phyloP scores from a whole-genome alignment of 305 asterid genomes.

The Fraxinus albicans region DNA sequence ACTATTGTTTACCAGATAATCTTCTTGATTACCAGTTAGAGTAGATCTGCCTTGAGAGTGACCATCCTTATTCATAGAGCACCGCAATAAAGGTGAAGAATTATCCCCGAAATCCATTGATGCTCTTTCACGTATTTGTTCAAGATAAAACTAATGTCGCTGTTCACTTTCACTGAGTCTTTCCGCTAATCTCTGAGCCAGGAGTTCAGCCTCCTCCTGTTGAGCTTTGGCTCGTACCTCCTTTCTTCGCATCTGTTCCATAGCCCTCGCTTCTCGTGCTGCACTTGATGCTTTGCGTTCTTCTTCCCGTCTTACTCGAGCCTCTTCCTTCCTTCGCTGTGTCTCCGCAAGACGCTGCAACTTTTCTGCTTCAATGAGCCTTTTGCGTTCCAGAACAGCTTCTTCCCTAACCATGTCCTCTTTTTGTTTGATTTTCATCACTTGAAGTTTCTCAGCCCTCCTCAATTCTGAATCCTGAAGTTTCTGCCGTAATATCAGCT shows the following conservation, averaged over 20 bases:
- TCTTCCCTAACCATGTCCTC: conserved; percentile 98
- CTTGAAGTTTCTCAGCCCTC: conserved; percentile 93
- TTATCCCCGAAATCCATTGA: conserved; percentile 99
- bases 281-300: conserved; percentile 97
- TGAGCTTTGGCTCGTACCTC: conserved; percentile 92
- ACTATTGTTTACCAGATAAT: conserved; percentile 49
- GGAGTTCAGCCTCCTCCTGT: conserved; percentile 96
- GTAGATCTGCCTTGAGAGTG: conserved; percentile 60
- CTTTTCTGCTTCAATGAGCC: conserved; percentile 92
- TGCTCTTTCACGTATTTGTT: conserved; percentile 95
- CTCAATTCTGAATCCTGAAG: conserved; percentile 89
- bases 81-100: conserved; percentile 90
- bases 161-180: conserved; percentile 94
- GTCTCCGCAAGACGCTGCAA: conserved; percentile 93
- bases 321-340: conserved; percentile 94
- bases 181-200: conserved; percentile 96
- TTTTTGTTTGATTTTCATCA: conserved; percentile 77
- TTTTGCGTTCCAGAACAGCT: conserved; percentile 95
- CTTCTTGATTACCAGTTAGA: conserved; percentile 53
- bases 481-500: conserved; percentile 82
- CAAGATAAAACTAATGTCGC: conserved; percentile 86
- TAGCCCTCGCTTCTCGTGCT: conserved; percentile 95
- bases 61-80: conserved; percentile 71
- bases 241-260: conserved; percentile 90
- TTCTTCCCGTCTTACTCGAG: conserved; percentile 96